These are phyloP conservation scores for Penicillium janthinellum DNA, from an alignment of 2,329 filamentous ascomycete species.

Conservation along the genomic window DNA sequence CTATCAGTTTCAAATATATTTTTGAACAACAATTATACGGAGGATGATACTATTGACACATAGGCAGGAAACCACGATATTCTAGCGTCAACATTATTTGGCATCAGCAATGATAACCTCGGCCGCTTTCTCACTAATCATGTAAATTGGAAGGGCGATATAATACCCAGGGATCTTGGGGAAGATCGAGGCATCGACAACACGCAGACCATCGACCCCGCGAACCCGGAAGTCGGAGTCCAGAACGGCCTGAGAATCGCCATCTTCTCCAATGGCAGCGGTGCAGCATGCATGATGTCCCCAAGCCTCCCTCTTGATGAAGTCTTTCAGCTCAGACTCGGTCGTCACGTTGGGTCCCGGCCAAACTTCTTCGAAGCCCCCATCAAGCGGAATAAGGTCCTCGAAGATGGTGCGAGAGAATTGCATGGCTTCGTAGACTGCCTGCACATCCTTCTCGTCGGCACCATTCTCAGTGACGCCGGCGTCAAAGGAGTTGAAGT, in stretches of 20 bases:
- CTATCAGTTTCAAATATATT: neutral
- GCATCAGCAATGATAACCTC: slow-evolving; percentile 39
- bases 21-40: neutral
- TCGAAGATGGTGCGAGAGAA: slow-evolving; percentile 54
- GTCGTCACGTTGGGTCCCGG: slow-evolving; percentile 47
- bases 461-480: slow-evolving; percentile 41
- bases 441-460: slow-evolving; percentile 55
- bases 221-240: slow-evolving; percentile 60
- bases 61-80: too few species aligned
- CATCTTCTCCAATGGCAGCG: slow-evolving; percentile 55
- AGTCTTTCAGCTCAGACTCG: slow-evolving; percentile 51
- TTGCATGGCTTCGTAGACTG: slow-evolving; percentile 59
- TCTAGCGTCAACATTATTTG: neutral
- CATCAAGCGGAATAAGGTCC: slow-evolving; percentile 45
- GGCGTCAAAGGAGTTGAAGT: slow-evolving; percentile 58
- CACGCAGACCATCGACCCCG: slow-evolving; percentile 57
- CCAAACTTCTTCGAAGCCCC: slow-evolving; percentile 48
- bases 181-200: slow-evolving; percentile 63
- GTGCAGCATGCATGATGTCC: slow-evolving; percentile 61
- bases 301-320: slow-evolving; percentile 54
- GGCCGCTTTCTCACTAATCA: slow-evolving; percentile 63
- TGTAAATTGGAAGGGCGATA: slow-evolving; percentile 56
- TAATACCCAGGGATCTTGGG: slow-evolving; percentile 59
- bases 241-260: slow-evolving; percentile 56
- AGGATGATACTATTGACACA: neutral